phyloP scores from a whole-genome alignment of 2,329 filamentous ascomycete species.

The Pyrenophora seminiperda region DNA sequence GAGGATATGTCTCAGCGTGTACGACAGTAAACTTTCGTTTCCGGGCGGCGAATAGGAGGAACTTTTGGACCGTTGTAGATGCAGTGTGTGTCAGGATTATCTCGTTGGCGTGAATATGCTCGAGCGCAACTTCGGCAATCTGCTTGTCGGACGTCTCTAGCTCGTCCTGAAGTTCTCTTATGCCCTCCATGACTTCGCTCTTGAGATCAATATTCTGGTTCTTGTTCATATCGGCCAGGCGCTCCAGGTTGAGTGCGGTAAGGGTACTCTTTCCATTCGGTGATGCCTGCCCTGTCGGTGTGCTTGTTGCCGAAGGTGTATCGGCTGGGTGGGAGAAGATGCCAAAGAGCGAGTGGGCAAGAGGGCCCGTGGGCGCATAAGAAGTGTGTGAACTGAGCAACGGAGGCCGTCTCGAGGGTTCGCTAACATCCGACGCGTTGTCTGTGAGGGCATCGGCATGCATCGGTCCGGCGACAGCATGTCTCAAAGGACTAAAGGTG shows the following conservation, averaged over 20 bases:
- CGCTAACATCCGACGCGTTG: slow-evolving; percentile 44
- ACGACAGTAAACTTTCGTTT: slow-evolving; percentile 93
- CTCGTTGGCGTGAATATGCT: slow-evolving; percentile 92
- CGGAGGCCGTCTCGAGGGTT: slow-evolving; percentile 59
- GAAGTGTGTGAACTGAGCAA: slow-evolving; percentile 67
- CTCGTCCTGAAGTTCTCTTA: slow-evolving; percentile 95
- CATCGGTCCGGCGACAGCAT: slow-evolving; percentile 47
- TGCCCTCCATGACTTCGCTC: slow-evolving; percentile 90
- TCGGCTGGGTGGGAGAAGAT: slow-evolving; percentile 74
- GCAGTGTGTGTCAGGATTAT: slow-evolving; percentile 89
- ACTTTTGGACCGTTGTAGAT: slow-evolving; percentile 84
- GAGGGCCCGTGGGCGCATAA: slow-evolving; percentile 60
- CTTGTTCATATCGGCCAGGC: slow-evolving; percentile 49
- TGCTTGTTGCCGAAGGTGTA: slow-evolving; percentile 51
- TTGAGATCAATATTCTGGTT: slow-evolving; percentile 69
- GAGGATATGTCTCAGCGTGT: slow-evolving; percentile 74
- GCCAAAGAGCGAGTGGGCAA: slow-evolving; percentile 80
- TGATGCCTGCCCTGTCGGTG: slow-evolving; percentile 59
- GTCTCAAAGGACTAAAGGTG: slow-evolving; percentile 54
- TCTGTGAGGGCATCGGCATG: slow-evolving; percentile 37
- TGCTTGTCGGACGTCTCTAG: slow-evolving; percentile 91
- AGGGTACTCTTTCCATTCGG: slow-evolving; percentile 52
- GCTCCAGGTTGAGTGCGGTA: slow-evolving; percentile 43
- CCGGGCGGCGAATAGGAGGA: slow-evolving; percentile 82
- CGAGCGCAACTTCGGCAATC: slow-evolving; percentile 84